Conservation (phyloP, 139 green algal species). For the Parachlorella kessleri region DNA sequence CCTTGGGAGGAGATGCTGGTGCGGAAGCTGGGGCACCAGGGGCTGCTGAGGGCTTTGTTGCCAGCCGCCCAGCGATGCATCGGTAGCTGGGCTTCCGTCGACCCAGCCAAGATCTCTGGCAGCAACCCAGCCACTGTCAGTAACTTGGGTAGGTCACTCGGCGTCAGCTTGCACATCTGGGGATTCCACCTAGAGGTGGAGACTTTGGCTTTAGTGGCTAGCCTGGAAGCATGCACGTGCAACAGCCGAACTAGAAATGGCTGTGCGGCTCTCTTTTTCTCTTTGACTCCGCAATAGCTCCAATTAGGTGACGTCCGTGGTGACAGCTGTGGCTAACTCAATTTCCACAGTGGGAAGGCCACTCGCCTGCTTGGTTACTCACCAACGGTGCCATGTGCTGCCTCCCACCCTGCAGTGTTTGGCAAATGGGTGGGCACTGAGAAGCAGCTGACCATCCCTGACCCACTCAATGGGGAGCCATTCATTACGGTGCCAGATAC, state of each 20-base stretch:
- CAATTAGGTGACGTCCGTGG: too few species aligned
- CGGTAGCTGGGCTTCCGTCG: conserved; percentile 63
- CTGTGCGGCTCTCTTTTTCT: conserved; percentile 2
- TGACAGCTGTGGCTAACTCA: too few species aligned
- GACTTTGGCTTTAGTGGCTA: too few species aligned
- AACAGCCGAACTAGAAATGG: too few species aligned
- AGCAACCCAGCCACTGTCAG: conserved; percentile 48
- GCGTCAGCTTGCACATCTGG: too few species aligned
- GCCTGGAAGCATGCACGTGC: too few species aligned
- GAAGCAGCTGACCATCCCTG: conserved; percentile 60
- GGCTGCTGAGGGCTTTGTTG: too few species aligned
- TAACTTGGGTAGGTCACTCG: conserved; percentile 72
- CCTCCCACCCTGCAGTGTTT: conserved; percentile 53
- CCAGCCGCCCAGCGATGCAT: neutral
- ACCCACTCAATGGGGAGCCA: conserved; percentile 81
- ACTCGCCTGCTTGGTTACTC: neutral
- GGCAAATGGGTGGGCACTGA: conserved; percentile 64
- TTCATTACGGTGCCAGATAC: conserved; percentile 81
- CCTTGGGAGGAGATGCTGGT: too few species aligned
- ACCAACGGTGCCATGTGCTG: neutral
- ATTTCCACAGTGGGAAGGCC: too few species aligned
- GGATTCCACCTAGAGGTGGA: too few species aligned
- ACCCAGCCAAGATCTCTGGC: conserved; percentile 54
- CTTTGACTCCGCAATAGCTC: neutral
- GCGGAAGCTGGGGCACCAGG: neutral